Evolutionary conservation across 768 basidiomycete species (phyloP).

Genomic region (Tulasnella sp.): DNA sequence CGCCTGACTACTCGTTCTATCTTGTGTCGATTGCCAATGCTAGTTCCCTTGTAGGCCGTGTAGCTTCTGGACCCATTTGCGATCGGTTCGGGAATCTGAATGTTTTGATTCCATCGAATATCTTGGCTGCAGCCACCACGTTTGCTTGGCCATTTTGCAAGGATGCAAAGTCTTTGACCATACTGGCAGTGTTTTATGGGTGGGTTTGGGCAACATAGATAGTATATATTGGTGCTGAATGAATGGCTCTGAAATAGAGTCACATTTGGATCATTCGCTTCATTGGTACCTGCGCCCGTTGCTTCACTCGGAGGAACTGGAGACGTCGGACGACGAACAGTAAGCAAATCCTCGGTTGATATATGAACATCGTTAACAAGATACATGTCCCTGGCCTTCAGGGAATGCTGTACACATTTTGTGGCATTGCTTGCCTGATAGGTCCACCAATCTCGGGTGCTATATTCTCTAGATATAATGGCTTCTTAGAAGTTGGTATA

Average conservation of each 20-base stretch:
- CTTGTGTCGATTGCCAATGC: slow-evolving; percentile 23
- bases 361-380: not conserved
- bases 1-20: slow-evolving; percentile 12
- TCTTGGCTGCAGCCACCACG: slow-evolving; percentile 21
- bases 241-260: not conserved
- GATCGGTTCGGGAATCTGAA: slow-evolving; percentile 22
- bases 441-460: slow-evolving; percentile 19
- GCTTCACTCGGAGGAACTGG: slow-evolving; percentile 11
- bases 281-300: slow-evolving; percentile 14
- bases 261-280: slow-evolving; percentile 16
- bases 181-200: slow-evolving; percentile 13
- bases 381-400: not conserved
- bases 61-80: slow-evolving; percentile 20
- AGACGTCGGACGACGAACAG: slow-evolving; percentile 17
- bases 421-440: slow-evolving; percentile 14
- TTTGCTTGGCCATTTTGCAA: slow-evolving; percentile 21
- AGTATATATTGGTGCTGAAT: not conserved
- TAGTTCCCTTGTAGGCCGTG: slow-evolving; percentile 22
- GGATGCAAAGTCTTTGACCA: not conserved
- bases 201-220: not conserved
- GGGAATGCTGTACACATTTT: slow-evolving; percentile 17
- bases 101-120: slow-evolving; percentile 18
- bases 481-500: slow-evolving; percentile 14
- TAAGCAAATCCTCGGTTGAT: not conserved
- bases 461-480: slow-evolving; percentile 7